Conservation (phyloP, 2,329 filamentous ascomycete species). For the Cladosporium sp. region DNA sequence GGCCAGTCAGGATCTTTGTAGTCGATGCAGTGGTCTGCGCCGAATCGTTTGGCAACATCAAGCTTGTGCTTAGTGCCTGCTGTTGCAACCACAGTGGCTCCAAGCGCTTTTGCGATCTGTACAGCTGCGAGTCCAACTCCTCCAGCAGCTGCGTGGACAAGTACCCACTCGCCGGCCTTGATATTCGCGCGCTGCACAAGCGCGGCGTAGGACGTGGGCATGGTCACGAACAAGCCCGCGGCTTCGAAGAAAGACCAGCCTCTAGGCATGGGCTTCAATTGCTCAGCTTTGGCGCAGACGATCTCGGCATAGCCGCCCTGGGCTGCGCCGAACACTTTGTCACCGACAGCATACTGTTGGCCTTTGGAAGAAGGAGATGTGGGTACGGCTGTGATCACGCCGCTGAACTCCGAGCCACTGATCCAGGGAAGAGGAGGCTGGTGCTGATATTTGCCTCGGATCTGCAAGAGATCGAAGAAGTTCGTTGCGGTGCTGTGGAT, state of each 20-base stretch:
- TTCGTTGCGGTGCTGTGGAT: constrained; percentile 87
- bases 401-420: constrained; percentile 81
- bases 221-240: constrained; percentile 86
- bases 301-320: constrained; percentile 85
- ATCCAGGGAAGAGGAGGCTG: constrained; percentile 88
- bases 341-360: constrained; percentile 68
- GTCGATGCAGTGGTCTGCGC: constrained; percentile 78
- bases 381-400: constrained; percentile 67
- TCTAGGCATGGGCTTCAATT: constrained; percentile 68
- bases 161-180: constrained; percentile 74
- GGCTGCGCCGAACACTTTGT: constrained; percentile 78
- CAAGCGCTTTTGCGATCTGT: constrained; percentile 87
- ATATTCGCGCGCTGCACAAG: constrained; percentile 74
- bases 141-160: constrained; percentile 88
- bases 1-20: constrained; percentile 65
- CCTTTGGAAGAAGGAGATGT: constrained; percentile 28
- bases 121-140: constrained; percentile 89
- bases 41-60: constrained; percentile 71
- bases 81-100: constrained; percentile 89
- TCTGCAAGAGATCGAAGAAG: constrained; percentile 95
- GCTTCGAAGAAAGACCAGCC: constrained; percentile 83
- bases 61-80: constrained; percentile 78
- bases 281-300: constrained; percentile 61
- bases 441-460: constrained; percentile 91
- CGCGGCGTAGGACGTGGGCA: constrained; percentile 82